phyloP scores from a whole-genome alignment of 768 basidiomycete genomes.

The Lentinula guzmanii region DNA sequence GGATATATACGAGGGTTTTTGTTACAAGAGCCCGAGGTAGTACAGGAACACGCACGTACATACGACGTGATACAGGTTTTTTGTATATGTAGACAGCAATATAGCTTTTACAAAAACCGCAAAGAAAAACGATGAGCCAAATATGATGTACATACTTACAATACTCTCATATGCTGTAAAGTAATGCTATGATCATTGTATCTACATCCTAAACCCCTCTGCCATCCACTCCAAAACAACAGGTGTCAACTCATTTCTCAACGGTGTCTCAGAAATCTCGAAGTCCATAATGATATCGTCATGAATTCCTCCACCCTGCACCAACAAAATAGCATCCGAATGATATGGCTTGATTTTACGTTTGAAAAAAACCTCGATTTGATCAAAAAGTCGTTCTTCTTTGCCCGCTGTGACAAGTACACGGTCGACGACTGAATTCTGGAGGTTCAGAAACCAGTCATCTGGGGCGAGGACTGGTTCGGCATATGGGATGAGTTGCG shows the following conservation, averaged over 20 bases:
- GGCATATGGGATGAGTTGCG: constrained; percentile 15
- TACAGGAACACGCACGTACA: too few relatives aligned
- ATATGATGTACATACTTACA: too few relatives aligned
- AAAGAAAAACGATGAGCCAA: too few relatives aligned
- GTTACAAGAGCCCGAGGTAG: too few relatives aligned
- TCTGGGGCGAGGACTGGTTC: constrained; percentile 24
- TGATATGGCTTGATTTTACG: background rate
- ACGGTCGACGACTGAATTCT: constrained; percentile 22
- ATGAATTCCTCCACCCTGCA: constrained; percentile 29
- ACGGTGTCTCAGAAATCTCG: background rate
- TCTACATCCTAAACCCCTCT: background rate
- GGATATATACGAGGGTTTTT: too few relatives aligned
- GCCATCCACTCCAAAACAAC: background rate
- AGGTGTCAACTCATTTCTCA: background rate
- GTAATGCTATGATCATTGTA: too few relatives aligned
- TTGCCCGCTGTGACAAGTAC: constrained; percentile 30
- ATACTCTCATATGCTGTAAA: too few relatives aligned
- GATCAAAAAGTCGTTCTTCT: constrained; percentile 26
- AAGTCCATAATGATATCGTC: constrained; percentile 28
- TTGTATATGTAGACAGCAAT: too few relatives aligned
- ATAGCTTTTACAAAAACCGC: too few relatives aligned
- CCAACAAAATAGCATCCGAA: constrained; percentile 15
- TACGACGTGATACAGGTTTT: too few relatives aligned
- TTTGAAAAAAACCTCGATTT: constrained; percentile 15
- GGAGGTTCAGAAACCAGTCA: constrained; percentile 28